Conservation (phyloP, 2,329 filamentous ascomycete genomes). For the Pestalotiopsis sp. region DNA sequence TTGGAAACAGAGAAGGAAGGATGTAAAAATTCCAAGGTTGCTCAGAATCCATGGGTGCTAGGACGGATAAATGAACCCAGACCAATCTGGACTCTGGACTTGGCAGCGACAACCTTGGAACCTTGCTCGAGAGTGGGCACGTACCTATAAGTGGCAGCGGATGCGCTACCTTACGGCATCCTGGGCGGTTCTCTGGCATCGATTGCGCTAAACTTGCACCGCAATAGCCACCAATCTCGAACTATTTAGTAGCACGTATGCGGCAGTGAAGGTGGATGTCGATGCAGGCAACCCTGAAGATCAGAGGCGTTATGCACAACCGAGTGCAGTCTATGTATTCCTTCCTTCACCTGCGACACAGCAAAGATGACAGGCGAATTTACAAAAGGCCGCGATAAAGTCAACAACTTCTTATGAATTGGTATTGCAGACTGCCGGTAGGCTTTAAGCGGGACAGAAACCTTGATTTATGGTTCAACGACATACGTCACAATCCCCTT, state of each 20-base stretch:
- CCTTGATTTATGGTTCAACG: background rate
- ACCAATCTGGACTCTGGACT: background rate
- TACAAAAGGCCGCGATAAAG: too few species aligned
- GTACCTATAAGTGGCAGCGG: background rate
- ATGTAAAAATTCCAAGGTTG: background rate
- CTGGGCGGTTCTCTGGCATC: background rate
- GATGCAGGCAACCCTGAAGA: background rate
- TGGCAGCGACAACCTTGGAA: background rate
- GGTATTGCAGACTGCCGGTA: background rate
- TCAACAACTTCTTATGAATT: background rate
- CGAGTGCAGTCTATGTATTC: background rate
- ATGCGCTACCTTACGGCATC: background rate
- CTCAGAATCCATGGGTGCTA: background rate
- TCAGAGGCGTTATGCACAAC: background rate
- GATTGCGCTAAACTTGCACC: background rate
- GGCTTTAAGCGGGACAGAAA: background rate
- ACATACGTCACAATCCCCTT: background rate
- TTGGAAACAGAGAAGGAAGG: background rate
- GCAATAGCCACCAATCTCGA: background rate
- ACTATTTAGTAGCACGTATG: background rate
- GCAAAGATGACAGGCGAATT: too few species aligned
- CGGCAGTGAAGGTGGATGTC: background rate
- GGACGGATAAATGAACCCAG: background rate
- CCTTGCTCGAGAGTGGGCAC: background rate
- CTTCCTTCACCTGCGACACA: too few species aligned